A percentile compares a stretch with the other conserved stretches of the same genome.
phyloP scores from a whole-genome alignment of 805 yeast species.

The Barnettozyma wickerhamii region DNA sequence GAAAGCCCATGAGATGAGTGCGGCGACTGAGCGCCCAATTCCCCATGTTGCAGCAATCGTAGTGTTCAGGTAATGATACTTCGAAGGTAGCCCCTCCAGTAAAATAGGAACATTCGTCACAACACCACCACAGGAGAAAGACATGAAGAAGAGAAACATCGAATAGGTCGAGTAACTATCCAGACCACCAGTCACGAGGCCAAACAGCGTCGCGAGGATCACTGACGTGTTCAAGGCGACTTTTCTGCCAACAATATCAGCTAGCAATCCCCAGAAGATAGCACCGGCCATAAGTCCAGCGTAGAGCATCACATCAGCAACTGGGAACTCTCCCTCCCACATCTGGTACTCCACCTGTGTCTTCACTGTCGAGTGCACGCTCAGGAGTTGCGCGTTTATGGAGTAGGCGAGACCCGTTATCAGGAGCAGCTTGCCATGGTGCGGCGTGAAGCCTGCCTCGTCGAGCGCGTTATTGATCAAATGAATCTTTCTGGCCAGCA shows the following conservation, averaged over 20 bases:
- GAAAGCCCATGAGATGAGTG: slow-evolving; percentile 49
- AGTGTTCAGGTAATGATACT: slow-evolving; percentile 45
- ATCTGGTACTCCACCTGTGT: slow-evolving; percentile 44
- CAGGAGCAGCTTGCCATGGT: slow-evolving; percentile 39
- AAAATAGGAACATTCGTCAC: slow-evolving; percentile 48
- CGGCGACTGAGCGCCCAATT: slow-evolving; percentile 50
- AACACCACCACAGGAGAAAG: slow-evolving; percentile 50
- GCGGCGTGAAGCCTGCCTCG: slow-evolving; percentile 58
- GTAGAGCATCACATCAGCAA: slow-evolving; percentile 40
- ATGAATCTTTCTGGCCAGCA: slow-evolving; percentile 32
- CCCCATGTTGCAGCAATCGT: slow-evolving; percentile 54
- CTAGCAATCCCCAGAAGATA: slow-evolving; percentile 46
- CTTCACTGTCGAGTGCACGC: slow-evolving; percentile 41
- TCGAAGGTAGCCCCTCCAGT: slow-evolving; percentile 45
- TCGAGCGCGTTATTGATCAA: slow-evolving; percentile 52
- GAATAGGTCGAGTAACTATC: slow-evolving; percentile 43
- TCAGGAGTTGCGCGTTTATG: slow-evolving; percentile 46
- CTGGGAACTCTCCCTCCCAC: slow-evolving; percentile 33
- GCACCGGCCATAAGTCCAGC: slow-evolving; percentile 48
- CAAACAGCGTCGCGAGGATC: slow-evolving; percentile 40
- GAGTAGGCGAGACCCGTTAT: slow-evolving; percentile 52
- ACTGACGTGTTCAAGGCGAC: slow-evolving; percentile 45
- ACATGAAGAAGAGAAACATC: slow-evolving; percentile 39
- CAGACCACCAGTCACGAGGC: slow-evolving; percentile 47
- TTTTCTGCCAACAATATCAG: slow-evolving; percentile 48